These are phyloP conservation scores for Rhizoclosmatium sp. DNA, from an alignment of 192 early-diverging fungal species.

Conservation along the genomic window DNA sequence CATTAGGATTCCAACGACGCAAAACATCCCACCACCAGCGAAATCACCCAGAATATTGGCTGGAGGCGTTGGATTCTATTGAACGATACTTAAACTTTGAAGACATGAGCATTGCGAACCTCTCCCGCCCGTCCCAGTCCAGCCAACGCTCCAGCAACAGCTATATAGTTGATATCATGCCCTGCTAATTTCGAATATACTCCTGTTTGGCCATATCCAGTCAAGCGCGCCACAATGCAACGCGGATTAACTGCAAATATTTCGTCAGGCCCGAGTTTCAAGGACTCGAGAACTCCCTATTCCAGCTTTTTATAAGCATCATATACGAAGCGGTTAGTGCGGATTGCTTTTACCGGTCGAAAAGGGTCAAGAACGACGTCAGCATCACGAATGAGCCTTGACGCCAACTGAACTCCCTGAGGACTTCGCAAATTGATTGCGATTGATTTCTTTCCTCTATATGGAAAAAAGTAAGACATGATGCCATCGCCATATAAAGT, in stretches of 20 bases:
- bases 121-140: conserved; percentile 42
- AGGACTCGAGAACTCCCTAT: conserved; percentile 70
- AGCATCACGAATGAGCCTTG: conserved; percentile 51
- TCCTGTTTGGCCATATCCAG: conserved; percentile 73
- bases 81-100: background rate
- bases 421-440: conserved; percentile 66
- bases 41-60: conserved; percentile 61
- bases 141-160: conserved; percentile 68
- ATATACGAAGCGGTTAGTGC: background rate
- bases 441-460: conserved; percentile 69
- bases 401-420: conserved; percentile 53
- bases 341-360: conserved; percentile 47
- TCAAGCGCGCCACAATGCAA: conserved; percentile 69
- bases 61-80: conserved; percentile 42
- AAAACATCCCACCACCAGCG: conserved; percentile 72
- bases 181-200: conserved; percentile 35
- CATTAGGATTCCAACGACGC: conserved; percentile 68
- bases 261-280: conserved; percentile 69
- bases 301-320: background rate
- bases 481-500: no score
- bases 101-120: background rate
- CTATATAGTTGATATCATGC: conserved; percentile 72
- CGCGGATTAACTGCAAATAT: conserved; percentile 62
- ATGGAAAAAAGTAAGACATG: no score
- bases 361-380: conserved; percentile 76